These are phyloP conservation scores for Knufia petricola DNA, from an alignment of 2,329 filamentous ascomycete genomes.

Conservation along the genomic window DNA sequence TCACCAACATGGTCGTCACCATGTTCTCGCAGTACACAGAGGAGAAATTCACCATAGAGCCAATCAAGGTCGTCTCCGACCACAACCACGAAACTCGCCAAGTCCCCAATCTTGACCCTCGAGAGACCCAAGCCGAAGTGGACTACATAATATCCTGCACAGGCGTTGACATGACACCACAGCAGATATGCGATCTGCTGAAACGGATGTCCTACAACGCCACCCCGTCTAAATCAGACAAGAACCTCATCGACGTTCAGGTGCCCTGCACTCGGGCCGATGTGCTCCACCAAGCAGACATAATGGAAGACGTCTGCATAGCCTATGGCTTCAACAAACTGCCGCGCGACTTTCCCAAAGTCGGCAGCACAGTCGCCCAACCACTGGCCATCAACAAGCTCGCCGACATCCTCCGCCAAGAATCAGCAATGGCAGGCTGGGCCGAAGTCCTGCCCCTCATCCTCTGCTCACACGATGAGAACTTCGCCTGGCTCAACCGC, in stretches of 20 bases:
- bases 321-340: conserved; percentile 97
- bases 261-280: conserved; percentile 87
- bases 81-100: conserved; percentile 79
- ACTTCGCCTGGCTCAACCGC: conserved; percentile 90
- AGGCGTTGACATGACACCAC: conserved; percentile 64
- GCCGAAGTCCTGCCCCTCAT: conserved; percentile 92
- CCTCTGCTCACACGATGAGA: conserved; percentile 95
- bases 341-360: conserved; percentile 75
- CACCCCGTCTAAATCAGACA: conserved; percentile 58
- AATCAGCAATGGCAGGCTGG: conserved; percentile 92
- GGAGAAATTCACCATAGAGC: conserved; percentile 86
- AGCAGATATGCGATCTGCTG: conserved; percentile 68
- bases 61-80: conserved; percentile 80
- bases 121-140: conserved; percentile 70
- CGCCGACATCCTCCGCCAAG: conserved; percentile 75
- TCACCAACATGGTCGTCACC: conserved; percentile 86
- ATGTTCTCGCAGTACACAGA: conserved; percentile 94
- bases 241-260: conserved; percentile 66
- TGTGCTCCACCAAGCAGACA: conserved; percentile 89
- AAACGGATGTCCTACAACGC: conserved; percentile 84
- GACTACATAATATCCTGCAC: conserved; percentile 92
- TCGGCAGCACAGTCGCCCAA: conserved; percentile 74
- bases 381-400: conserved; percentile 91
- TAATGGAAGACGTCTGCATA: conserved; percentile 97
- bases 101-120: conserved; percentile 69